Base-by-base conservation (phyloP, 129 eudicot genomes). In the Chrysanthemum seticuspe region DNA sequence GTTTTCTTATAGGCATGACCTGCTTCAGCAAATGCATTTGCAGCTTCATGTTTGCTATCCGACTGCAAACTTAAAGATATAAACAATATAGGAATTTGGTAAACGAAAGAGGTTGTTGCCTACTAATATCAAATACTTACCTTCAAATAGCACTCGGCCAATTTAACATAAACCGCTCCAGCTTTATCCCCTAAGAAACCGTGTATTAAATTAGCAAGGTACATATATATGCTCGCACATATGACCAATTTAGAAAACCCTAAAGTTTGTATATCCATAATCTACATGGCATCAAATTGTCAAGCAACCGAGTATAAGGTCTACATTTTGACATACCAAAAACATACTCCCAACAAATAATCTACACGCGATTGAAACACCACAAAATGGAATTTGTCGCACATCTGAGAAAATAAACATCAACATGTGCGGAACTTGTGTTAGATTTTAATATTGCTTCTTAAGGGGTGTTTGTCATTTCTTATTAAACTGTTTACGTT, bases 1-100 rank as follows among this genome's bases (percentile, higher is more conserved):
- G 87, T 72, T 80, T 88, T 92, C 86, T 92, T 92, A 70, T 87
- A 92, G 78, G 87, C 80, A 76, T 89, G 96, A 59, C 83, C 96
- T 74, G 96, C 93, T 74, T 88, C 91, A 57, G 89, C 93, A 89
- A 65, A 92, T 27, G 93, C 85, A 87, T 78, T 85, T 53, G 89
- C 96, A 66, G 97, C 96, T 80, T 92, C 97, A 74, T 92, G 94
- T 81, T 89, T 92, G 91, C 96, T 85, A 78, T 92, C 96, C 87
- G 87, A 61, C 97, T 92, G 79, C 25, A 81, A 70, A 81, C 29
- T 59, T 15, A 51, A 61, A 55, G 13, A 21, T 13, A 25, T 19
- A 18, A 65, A 64, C 64, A 34, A 56, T 31, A 21, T 21, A 55
- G 45, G 40, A 65, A 54, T 23, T 29, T 51, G n/a, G 76, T 10